Evolutionary conservation across 495 filamentous ascomycete genomes (phyloP).

Genomic region (Terfezia boudieri): DNA sequence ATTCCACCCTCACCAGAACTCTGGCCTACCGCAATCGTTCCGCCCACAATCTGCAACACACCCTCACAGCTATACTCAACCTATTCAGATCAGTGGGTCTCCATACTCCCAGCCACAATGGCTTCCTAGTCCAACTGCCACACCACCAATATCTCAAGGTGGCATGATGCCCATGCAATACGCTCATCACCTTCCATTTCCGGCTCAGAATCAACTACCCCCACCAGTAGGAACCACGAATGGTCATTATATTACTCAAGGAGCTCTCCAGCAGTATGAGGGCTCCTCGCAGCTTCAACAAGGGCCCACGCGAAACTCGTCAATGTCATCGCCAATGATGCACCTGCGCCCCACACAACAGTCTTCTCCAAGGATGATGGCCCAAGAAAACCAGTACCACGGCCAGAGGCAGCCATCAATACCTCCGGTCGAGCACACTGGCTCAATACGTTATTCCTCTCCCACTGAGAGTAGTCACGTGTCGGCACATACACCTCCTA

Average conservation of each 20-base stretch:
- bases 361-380: not conserved
- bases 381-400: not conserved
- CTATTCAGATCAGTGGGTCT: conserved; percentile 5
- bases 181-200: not conserved
- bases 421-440: conserved; percentile 11
- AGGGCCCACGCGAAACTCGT: conserved; percentile 1
- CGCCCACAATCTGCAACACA: conserved; percentile 17
- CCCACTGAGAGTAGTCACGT: conserved; percentile 22
- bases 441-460: conserved; percentile 18
- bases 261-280: conserved; percentile 6
- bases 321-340: conserved; percentile 15
- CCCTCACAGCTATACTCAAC: conserved; percentile 14
- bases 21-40: not conserved
- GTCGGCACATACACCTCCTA: conserved; percentile 1
- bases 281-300: conserved; percentile 11
- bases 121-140: conserved; percentile 18
- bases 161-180: conserved; percentile 12
- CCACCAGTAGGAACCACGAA: not conserved
- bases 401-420: conserved; percentile 10
- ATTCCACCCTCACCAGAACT: not conserved
- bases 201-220: not conserved
- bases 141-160: conserved; percentile 9
- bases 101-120: conserved; percentile 1
- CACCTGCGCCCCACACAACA: conserved; percentile 13
- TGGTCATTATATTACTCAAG: not conserved